Conservation (phyloP, 805 yeast species). For the Metschnikowia hibisci region DNA sequence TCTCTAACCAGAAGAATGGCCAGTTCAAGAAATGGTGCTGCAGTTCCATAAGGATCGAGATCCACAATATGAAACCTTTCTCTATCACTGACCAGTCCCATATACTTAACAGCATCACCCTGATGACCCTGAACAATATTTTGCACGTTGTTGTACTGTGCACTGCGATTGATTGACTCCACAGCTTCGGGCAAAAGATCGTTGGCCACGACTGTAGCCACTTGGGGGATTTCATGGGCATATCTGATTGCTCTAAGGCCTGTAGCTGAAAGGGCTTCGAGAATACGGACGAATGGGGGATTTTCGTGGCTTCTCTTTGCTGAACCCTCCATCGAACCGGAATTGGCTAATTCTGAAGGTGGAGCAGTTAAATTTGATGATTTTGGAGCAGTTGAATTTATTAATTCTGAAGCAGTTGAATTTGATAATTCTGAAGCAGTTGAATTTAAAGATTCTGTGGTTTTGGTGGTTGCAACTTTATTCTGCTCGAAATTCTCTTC, state of each 20-base stretch:
- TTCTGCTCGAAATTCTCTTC: too few relatives aligned
- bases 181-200: constrained; percentile 88
- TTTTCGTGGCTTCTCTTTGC: neutral
- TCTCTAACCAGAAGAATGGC: constrained; percentile 82
- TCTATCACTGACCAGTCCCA: constrained; percentile 47
- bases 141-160: constrained; percentile 58
- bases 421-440: too few relatives aligned
- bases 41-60: constrained; percentile 96
- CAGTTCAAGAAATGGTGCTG: constrained; percentile 90
- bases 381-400: too few relatives aligned
- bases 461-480: neutral
- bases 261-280: constrained; percentile 93
- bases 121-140: constrained; percentile 60
- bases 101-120: constrained; percentile 88
- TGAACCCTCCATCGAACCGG: too few relatives aligned
- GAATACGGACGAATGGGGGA: constrained; percentile 43
- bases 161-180: constrained; percentile 67
- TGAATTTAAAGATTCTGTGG: neutral
- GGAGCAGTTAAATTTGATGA: too few relatives aligned
- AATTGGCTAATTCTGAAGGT: too few relatives aligned
- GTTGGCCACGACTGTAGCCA: constrained; percentile 76
- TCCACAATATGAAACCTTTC: constrained; percentile 79
- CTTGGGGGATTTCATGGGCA: constrained; percentile 83
- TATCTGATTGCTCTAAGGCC: constrained; percentile 93
- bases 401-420: too few relatives aligned